phyloP scores from a whole-genome alignment of 257 asterid species.

The Scutellaria baicalensis region DNA sequence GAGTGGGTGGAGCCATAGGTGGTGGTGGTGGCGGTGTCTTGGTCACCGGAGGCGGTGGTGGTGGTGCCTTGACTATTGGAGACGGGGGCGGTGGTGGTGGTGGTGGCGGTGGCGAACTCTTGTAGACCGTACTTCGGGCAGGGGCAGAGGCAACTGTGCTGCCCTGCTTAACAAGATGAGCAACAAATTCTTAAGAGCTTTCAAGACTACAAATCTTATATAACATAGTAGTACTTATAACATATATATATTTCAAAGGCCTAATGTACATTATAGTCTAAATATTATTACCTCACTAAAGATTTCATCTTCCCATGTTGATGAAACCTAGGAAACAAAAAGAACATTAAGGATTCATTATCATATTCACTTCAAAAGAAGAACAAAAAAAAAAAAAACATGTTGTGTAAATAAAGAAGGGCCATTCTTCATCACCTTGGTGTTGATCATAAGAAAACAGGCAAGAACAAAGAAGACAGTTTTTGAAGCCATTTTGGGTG shows the following conservation, averaged over 20 bases:
- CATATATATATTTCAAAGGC: no score
- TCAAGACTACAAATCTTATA: not conserved
- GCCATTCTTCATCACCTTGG: conserved; percentile 21
- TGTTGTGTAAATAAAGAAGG: not conserved
- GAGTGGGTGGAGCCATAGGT: not conserved
- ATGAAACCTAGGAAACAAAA: conserved; percentile 16
- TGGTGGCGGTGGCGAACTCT: conserved; percentile 18
- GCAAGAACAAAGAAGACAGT: conserved; percentile 26
- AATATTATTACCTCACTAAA: conserved; percentile 9
- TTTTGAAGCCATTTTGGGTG: conserved; percentile 30
- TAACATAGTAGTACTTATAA: no score
- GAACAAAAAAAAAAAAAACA: no score
- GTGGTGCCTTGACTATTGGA: conserved; percentile 10
- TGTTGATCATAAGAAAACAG: conserved; percentile 29
- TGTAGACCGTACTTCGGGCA: not conserved
- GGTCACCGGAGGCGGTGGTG: conserved; percentile 31
- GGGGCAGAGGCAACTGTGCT: conserved; percentile 3
- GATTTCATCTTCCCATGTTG: conserved; percentile 10
- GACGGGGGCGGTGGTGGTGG: conserved; percentile 22
- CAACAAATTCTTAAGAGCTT: not conserved
- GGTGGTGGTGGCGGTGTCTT: conserved; percentile 15
- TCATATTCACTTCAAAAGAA: not conserved
- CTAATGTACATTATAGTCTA: no score
- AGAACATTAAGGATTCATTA: not conserved
- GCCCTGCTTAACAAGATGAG: conserved; percentile 1